Percentiles rank a stretch among this genome's conserved stretches.
These are phyloP conservation scores for Jaltomata sinuosa DNA, from an alignment of 257 asterid genomes.

Conservation along the genomic window DNA sequence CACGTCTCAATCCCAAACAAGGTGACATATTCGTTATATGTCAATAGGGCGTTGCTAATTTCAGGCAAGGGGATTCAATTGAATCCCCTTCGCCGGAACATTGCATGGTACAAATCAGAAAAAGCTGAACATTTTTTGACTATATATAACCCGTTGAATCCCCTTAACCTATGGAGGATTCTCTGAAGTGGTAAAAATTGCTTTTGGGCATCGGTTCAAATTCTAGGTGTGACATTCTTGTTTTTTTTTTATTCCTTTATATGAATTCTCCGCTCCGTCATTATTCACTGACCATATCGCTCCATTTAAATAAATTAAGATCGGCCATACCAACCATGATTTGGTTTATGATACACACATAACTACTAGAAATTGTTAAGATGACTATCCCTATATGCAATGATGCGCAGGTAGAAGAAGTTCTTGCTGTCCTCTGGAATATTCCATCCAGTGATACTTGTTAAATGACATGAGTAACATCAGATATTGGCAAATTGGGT, in stretches of 20 bases:
- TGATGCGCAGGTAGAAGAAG: not conserved
- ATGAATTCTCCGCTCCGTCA: too few species aligned
- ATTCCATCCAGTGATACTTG: conserved; percentile 13
- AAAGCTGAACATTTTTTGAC: not conserved
- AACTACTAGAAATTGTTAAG: not conserved
- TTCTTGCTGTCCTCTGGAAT: conserved; percentile 1
- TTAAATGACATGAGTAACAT: conserved; percentile 21
- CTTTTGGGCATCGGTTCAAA: not conserved
- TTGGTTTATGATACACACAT: not conserved
- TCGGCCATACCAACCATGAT: not conserved
- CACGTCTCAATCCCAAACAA: not conserved
- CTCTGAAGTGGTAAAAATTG: not conserved
- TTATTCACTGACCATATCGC: not conserved
- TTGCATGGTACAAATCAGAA: not conserved
- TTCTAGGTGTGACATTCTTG: not conserved
- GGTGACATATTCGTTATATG: not conserved
- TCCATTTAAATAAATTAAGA: not conserved
- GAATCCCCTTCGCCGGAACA: not conserved
- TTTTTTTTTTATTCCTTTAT: too few species aligned
- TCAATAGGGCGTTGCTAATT: not conserved
- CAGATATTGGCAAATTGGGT: conserved; percentile 19
- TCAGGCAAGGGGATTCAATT: not conserved
- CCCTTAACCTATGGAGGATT: not conserved
- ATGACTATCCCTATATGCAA: not conserved
- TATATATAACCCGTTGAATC: not conserved